A percentile compares a stretch with the other conserved stretches of the same genome.
Conservation (phyloP, 2,329 filamentous ascomycete genomes). For the Arthrinium puccinioides region DNA sequence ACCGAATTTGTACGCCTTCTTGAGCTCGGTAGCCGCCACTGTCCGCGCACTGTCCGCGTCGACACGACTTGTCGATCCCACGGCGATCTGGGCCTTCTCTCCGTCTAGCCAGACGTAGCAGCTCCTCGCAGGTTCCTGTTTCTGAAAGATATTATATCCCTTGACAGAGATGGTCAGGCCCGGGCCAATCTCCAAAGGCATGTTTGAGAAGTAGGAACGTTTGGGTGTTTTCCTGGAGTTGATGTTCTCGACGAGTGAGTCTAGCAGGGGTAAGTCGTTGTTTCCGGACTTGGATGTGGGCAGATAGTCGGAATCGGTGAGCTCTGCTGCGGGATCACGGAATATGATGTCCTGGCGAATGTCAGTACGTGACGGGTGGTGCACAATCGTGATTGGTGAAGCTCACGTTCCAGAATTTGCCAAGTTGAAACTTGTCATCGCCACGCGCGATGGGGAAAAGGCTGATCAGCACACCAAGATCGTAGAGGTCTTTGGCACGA, state of each 20-base stretch:
- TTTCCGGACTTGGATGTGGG: slow-evolving; percentile 62
- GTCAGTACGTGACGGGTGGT: slow-evolving; percentile 1
- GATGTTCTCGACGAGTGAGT: slow-evolving; percentile 76
- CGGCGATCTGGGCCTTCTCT: slow-evolving; percentile 76
- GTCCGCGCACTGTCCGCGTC: slow-evolving; percentile 71
- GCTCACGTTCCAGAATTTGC: slow-evolving; percentile 83
- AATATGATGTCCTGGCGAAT: slow-evolving; percentile 76
- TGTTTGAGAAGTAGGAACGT: slow-evolving; percentile 74
- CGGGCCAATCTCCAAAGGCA: slow-evolving; percentile 84
- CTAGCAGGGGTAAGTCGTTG: slow-evolving; percentile 73
- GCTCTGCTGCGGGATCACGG: slow-evolving; percentile 64
- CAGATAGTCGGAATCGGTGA: slow-evolving; percentile 49
- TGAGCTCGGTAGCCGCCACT: slow-evolving; percentile 74
- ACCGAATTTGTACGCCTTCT: slow-evolving; percentile 93
- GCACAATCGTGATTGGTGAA: slow-evolving; percentile 9
- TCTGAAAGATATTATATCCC: slow-evolving; percentile 83
- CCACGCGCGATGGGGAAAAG: slow-evolving; percentile 78
- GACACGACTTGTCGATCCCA: slow-evolving; percentile 65
- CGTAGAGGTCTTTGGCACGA: slow-evolving; percentile 89
- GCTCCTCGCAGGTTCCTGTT: slow-evolving; percentile 71
- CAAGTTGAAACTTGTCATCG: slow-evolving; percentile 67
- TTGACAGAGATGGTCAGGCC: slow-evolving; percentile 83
- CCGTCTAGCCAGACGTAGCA: slow-evolving; percentile 85
- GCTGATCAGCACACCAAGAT: slow-evolving; percentile 85
- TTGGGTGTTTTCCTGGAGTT: slow-evolving; percentile 86